phyloP scores from a whole-genome alignment of 495 filamentous ascomycete species.

The Xanthoparmelia taractica region DNA sequence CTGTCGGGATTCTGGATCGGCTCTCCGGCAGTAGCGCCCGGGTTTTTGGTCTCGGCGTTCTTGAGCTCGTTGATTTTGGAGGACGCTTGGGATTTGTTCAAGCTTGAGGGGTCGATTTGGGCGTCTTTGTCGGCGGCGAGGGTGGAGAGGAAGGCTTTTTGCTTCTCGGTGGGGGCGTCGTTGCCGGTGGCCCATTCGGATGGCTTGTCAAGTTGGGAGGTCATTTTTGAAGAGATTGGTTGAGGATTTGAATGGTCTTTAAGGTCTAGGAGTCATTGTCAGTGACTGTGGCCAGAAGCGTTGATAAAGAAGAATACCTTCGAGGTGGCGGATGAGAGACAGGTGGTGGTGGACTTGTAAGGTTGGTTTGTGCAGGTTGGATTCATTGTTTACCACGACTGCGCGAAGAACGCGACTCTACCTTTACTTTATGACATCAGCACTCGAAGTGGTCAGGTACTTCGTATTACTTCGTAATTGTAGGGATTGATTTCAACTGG shows the following conservation, averaged over 20 bases:
- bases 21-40: constrained; percentile 11
- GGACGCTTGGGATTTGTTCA: constrained; percentile 26
- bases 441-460: background rate
- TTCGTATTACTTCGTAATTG: background rate
- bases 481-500: background rate
- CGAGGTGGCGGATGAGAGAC: background rate
- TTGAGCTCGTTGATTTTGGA: constrained; percentile 27
- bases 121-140: constrained; percentile 22
- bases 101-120: constrained; percentile 16
- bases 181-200: constrained; percentile 23
- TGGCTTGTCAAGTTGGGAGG: constrained; percentile 26
- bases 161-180: constrained; percentile 24
- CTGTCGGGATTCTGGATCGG: constrained; percentile 24
- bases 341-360: background rate
- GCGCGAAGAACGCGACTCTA: background rate
- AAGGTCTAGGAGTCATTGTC: background rate
- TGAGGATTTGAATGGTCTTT: background rate
- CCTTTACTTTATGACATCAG: background rate
- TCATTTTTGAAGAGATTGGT: constrained; percentile 7
- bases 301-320: background rate
- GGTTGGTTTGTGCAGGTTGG: background rate
- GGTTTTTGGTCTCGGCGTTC: constrained; percentile 19
- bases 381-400: background rate
- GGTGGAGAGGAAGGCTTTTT: constrained; percentile 24
- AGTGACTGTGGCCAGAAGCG: background rate